Evolutionary conservation across 2,329 filamentous ascomycete species (phyloP), one percentile per base, ranked within the genome.

Genomic region (Cyphellophora attinorum): DNA sequence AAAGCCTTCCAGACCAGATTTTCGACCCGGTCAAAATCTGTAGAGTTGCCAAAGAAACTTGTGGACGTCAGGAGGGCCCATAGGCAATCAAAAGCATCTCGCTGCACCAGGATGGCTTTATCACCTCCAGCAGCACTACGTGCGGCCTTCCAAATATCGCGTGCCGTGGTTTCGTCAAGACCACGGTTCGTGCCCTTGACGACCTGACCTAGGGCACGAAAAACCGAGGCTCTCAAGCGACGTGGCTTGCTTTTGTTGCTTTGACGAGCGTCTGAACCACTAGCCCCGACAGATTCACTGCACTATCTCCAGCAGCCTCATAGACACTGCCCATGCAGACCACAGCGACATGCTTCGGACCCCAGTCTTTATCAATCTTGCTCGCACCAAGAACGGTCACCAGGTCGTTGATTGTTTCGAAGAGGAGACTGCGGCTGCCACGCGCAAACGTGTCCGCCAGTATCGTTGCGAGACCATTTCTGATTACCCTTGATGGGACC

Each of bases 341-440:
- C 25, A 84, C 81, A 14, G 89, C 89, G 5, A 86, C 86, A 70
- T 95, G 88, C 59, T 85, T 93, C 3, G 77, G 73, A 51, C 79
- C 77, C 33, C 81, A 57, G 50, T 94, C 86, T 47, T 76, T 77
- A 38, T 95, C 88, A 34, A 68, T 69, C 57, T 93, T 95, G 13
- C 80, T 76, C 31, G 72, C 72, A 40, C 77, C 77, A 29, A 93
- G 57, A 37, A 93, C 77, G 8, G 63, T 67, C 6, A 88, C 68
- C 8, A 96, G 68, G 47, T 96, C 89, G 51, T 91, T 93, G 54
- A 96, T 82, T 1, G 85, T 93, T 59, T 98, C 91, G 54, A 93
- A 95, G 2, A 98, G 72, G 33, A 93, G 70, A 55, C 93, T 94
- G 45, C 89, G 74, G 60, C 95, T 89, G 10, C 91, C 91, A 44